These are phyloP conservation scores for Torrubiella hemipterigena DNA, from an alignment of 2,329 filamentous ascomycete species.

Conservation along the genomic window DNA sequence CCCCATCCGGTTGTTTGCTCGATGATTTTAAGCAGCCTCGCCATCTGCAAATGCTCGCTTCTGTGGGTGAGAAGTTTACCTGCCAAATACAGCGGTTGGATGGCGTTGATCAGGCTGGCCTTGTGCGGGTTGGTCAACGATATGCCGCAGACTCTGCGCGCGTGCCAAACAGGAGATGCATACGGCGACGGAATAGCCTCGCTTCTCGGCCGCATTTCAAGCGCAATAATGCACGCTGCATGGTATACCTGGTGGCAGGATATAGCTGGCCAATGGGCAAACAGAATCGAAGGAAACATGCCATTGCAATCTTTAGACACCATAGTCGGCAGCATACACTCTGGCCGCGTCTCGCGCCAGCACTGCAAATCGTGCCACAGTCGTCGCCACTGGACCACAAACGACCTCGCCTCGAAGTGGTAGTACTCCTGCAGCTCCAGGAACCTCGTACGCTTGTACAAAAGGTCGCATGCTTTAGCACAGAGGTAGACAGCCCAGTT, in stretches of 20 bases:
- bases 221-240: conserved; percentile 33
- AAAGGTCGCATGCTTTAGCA: conserved; percentile 35
- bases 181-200: conserved; percentile 12
- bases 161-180: conserved; percentile 30
- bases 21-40: conserved; percentile 27
- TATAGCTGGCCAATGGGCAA: conserved; percentile 35
- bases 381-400: conserved; percentile 25
- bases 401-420: conserved; percentile 23
- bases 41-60: conserved; percentile 19
- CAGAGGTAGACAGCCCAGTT: conserved; percentile 43
- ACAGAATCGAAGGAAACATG: conserved; percentile 34
- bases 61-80: conserved; percentile 34
- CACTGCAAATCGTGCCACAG: conserved; percentile 33
- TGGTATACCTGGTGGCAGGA: conserved; percentile 41
- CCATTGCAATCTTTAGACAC: conserved; percentile 13
- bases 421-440: conserved; percentile 28
- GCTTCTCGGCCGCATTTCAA: conserved; percentile 26
- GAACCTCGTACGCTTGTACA: conserved; percentile 16
- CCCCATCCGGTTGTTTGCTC: conserved; percentile 37
- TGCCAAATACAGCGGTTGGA: conserved; percentile 39
- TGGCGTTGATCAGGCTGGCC: conserved; percentile 38
- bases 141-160: conserved; percentile 36
- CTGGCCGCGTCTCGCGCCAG: conserved; percentile 30
- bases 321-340: conserved; percentile 20
- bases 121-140: conserved; percentile 36